These are phyloP conservation scores for Pleoardoris graminearum DNA, from an alignment of 2,329 filamentous ascomycete genomes.

Conservation along the genomic window DNA sequence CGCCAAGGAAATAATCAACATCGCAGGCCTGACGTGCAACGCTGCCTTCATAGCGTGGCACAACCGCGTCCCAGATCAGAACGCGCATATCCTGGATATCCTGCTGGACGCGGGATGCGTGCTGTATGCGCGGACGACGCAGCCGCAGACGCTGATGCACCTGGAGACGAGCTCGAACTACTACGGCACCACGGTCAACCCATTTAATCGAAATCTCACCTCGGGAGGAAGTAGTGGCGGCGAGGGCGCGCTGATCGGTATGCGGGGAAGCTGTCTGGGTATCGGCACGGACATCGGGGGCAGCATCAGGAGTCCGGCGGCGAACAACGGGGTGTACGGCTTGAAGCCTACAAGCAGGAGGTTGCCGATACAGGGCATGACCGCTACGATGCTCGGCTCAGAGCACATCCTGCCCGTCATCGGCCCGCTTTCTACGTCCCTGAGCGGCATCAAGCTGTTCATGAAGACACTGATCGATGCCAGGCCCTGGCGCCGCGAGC, in stretches of 20 bases:
- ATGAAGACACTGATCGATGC: constrained; percentile 53
- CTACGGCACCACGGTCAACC: constrained; percentile 58
- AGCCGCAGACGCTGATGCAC: constrained; percentile 60
- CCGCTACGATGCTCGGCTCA: constrained; percentile 45
- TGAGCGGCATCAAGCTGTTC: constrained; percentile 58
- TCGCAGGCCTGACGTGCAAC: constrained; percentile 54
- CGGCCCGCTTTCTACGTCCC: constrained; percentile 57
- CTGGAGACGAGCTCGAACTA: constrained; percentile 56
- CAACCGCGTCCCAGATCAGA: constrained; percentile 10
- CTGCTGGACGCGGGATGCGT: constrained; percentile 51
- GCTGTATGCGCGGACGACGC: constrained; percentile 58
- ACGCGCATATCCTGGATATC: constrained; percentile 25
- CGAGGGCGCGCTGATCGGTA: constrained; percentile 58
- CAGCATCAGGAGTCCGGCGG: constrained; percentile 59
- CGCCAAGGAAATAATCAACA: constrained; percentile 56
- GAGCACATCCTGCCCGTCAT: constrained; percentile 53
- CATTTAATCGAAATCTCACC: constrained; percentile 56
- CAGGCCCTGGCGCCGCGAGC: constrained; percentile 59
- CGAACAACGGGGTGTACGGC: constrained; percentile 60
- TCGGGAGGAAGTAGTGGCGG: constrained; percentile 60
- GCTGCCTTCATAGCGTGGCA: constrained; percentile 55
- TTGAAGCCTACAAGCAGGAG: constrained; percentile 51
- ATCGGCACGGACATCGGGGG: constrained; percentile 62
- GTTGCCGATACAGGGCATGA: constrained; percentile 45
- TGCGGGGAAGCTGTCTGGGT: constrained; percentile 57